Conservation (phyloP, 345 rosid genomes). For the Aethionema arabicum region DNA sequence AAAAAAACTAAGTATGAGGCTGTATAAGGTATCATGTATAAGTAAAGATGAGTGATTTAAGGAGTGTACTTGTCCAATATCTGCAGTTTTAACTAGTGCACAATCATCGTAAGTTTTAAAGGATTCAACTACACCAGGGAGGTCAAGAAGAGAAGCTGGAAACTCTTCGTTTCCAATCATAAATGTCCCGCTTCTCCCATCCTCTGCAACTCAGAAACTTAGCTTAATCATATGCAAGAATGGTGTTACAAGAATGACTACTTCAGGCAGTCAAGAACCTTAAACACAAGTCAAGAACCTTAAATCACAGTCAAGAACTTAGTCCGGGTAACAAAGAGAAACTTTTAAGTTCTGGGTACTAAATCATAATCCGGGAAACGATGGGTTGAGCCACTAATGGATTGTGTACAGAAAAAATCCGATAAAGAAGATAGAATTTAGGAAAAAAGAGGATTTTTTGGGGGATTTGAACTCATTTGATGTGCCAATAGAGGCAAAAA, state of each 20-base stretch:
- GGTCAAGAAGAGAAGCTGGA: constrained; percentile 81
- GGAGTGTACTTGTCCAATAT: constrained; percentile 78
- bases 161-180: constrained; percentile 67
- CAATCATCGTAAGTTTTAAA: constrained; percentile 88
- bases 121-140: constrained; percentile 91
- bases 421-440: constrained; percentile 1
- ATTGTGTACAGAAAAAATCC: neutral
- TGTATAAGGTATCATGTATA: too few species aligned
- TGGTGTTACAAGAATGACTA: neutral
- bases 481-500: constrained; percentile 13
- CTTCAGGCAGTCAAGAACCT: constrained; percentile 9
- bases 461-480: neutral
- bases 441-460: constrained; percentile 12
- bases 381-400: neutral
- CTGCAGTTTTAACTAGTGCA: constrained; percentile 86
- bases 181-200: constrained; percentile 86
- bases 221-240: constrained; percentile 18
- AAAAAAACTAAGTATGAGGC: neutral
- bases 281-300: constrained; percentile 11
- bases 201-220: constrained; percentile 49
- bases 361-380: neutral
- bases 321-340: neutral
- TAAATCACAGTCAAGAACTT: neutral
- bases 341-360: constrained; percentile 1
- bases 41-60: neutral